phyloP scores from a whole-genome alignment of 192 early-diverging fungal genomes.

The Ambispora gerdemannii region DNA sequence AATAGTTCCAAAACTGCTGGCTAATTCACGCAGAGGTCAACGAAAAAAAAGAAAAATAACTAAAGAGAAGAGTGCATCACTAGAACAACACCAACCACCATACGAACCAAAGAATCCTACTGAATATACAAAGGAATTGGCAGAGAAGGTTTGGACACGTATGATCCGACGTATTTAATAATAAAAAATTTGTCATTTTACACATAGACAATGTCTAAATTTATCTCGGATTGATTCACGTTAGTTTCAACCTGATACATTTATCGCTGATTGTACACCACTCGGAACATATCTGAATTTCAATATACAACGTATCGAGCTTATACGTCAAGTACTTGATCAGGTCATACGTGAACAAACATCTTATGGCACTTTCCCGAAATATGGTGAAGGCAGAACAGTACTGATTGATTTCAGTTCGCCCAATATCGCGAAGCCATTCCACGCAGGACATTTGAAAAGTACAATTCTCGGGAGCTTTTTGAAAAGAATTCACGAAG shows the following conservation, averaged over 20 bases:
- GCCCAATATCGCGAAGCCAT: conserved; percentile 97
- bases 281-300: conserved; percentile 3
- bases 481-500: conserved; percentile 70
- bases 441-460: conserved; percentile 95
- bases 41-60: background rate
- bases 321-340: background rate
- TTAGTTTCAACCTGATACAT: background rate
- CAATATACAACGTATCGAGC: background rate
- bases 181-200: no score
- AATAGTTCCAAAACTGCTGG: background rate
- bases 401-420: conserved; percentile 87
- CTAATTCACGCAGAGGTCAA: background rate
- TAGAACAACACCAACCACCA: background rate
- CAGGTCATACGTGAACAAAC: background rate
- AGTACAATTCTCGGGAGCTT: conserved; percentile 96
- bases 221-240: background rate
- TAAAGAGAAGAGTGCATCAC: background rate
- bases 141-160: background rate
- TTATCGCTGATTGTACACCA: background rate
- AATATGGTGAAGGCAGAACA: conserved; percentile 54
- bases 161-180: background rate
- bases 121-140: background rate
- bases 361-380: background rate
- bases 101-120: background rate
- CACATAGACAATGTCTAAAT: no score